Conservation (phyloP, 2,329 filamentous ascomycete genomes). For the Penicillium sp. region DNA sequence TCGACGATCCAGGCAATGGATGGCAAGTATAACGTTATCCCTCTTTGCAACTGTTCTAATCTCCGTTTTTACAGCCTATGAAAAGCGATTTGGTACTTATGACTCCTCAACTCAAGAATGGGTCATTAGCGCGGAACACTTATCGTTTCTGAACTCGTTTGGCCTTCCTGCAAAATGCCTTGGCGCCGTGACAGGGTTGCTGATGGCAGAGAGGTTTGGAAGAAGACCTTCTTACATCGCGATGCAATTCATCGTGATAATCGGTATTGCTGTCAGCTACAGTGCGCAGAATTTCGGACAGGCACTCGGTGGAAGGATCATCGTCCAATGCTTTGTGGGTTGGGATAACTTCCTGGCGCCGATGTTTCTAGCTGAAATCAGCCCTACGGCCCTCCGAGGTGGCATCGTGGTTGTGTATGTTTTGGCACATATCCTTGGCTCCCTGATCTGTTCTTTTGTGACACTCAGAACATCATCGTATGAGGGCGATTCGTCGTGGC, state of each 20-base stretch:
- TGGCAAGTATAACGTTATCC: background rate
- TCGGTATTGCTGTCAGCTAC: conserved; percentile 16
- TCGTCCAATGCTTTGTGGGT: conserved; percentile 19
- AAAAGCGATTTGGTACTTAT: background rate
- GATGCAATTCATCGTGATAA: conserved; percentile 12
- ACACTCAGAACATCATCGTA: background rate
- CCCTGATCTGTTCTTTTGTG: conserved; percentile 5
- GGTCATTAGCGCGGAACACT: conserved; percentile 4
- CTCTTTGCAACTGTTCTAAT: background rate
- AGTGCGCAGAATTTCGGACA: conserved; percentile 14
- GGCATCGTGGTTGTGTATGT: conserved; percentile 5
- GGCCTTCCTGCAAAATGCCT: conserved; percentile 3
- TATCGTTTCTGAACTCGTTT: conserved; percentile 11
- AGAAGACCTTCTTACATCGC: conserved; percentile 3
- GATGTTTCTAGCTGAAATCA: conserved; percentile 19
- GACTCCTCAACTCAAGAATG: background rate
- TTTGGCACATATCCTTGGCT: conserved; percentile 3
- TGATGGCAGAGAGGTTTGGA: conserved; percentile 9
- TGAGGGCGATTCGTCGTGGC: conserved; percentile 3
- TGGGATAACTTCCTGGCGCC: conserved; percentile 22
- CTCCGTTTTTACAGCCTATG: background rate
- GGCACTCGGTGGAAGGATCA: conserved; percentile 17
- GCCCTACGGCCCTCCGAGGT: conserved; percentile 10
- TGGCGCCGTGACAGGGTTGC: background rate
- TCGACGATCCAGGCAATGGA: conserved; percentile 6